A percentile compares a stretch with the other conserved stretches of the same genome.
phyloP scores from a whole-genome alignment of 1,139 yeast genomes.

The Komagataea norvegica region DNA sequence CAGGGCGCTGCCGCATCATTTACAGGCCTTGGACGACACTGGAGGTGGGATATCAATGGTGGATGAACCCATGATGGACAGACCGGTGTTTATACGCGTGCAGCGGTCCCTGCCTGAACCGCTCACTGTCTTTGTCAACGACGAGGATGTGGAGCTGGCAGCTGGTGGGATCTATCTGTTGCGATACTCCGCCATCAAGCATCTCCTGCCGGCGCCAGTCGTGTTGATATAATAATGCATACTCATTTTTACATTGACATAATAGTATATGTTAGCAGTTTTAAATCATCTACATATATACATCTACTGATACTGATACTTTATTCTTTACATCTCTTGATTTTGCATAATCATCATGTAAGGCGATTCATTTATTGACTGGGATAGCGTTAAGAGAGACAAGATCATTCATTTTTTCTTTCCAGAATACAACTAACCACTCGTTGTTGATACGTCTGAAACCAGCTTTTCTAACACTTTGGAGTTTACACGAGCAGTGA shows the following conservation, averaged over 20 bases:
- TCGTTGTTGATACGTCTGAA: too few species aligned
- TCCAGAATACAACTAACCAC: not conserved
- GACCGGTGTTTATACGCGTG: constrained; percentile 72
- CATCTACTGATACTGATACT: too few species aligned
- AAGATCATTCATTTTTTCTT: too few species aligned
- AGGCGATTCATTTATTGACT: too few species aligned
- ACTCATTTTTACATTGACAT: too few species aligned
- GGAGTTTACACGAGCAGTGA: too few species aligned
- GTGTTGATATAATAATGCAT: constrained; percentile 37
- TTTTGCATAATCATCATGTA: too few species aligned
- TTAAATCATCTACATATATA: too few species aligned
- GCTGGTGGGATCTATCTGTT: constrained; percentile 72
- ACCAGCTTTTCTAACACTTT: too few species aligned
- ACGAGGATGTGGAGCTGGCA: constrained; percentile 60
- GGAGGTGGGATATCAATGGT: constrained; percentile 78
- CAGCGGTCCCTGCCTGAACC: constrained; percentile 50
- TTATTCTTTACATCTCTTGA: too few species aligned
- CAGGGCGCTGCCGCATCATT: constrained; percentile 57
- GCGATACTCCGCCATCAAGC: constrained; percentile 53
- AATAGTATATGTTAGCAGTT: too few species aligned
- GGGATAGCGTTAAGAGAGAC: too few species aligned
- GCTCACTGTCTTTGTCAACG: constrained; percentile 55
- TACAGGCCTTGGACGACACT: constrained; percentile 73
- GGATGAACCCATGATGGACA: constrained; percentile 66
- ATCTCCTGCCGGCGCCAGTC: constrained; percentile 37